Evolutionary conservation across 371 early-diverging fungal species (phyloP), one percentile per base, ranked within the genome.

Genomic region (Apophysomyces ossiformis): DNA sequence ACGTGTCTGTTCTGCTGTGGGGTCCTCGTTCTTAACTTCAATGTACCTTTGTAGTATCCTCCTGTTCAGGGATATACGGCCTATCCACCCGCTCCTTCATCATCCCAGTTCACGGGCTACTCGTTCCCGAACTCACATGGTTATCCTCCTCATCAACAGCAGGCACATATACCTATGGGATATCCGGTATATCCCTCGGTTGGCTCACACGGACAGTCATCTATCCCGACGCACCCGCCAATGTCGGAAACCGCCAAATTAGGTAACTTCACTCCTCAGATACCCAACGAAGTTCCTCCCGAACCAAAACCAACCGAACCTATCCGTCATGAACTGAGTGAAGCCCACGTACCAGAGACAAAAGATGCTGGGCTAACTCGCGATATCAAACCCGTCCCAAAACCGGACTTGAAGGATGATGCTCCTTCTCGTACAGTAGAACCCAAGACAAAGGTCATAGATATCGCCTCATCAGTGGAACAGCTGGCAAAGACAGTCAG

Each of bases 381-480:
- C 21, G 18, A n/a, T 50, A 50, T 26, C 54, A 21, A 5, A 16
- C 11, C 57, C 38, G 47, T 64, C 4, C 68, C 68, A 6, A 69
- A 69, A 61, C 69, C 69, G 12, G 69, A 69, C 37, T 37, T 69
- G 32, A 69, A 65, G 54, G 69, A 68, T 39, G 58, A 56, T n/a
- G n/a, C 46, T 9, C 36, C 38, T 21, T 11, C 35, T 21, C 35
- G 60, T 45, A 16, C 58, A 3, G 18, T 26, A 4, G 60, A 60
- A 41, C 11, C 60, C 57, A 9, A 12, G 11, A 9, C 18, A 45
- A 43, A 44, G 43, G 39, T 60, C 7, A 62, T 56, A 5, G 64
- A 64, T 2, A 68, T 68, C 7, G 69, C 69, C 7, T 69, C 72
- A 54, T 76, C 85, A 2, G 45, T 74, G 6, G 74, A 72, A 57